These are phyloP conservation scores for Eustoma russellianum DNA, from an alignment of 257 asterid species.

Conservation along the genomic window DNA sequence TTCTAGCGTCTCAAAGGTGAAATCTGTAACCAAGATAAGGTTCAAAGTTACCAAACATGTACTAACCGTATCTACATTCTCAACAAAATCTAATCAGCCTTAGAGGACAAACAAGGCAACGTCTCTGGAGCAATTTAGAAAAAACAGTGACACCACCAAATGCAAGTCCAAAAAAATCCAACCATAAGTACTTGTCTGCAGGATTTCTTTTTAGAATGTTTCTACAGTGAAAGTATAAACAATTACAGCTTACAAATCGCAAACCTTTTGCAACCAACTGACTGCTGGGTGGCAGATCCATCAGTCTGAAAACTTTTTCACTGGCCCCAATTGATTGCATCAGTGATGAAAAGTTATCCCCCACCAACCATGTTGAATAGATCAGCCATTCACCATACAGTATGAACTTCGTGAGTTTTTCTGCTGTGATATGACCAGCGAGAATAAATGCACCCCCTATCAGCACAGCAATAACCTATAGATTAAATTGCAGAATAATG, in stretches of 20 bases:
- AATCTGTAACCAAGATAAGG: not conserved
- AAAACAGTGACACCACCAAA: not conserved
- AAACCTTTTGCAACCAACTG: conserved; percentile 68
- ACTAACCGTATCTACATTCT: no score
- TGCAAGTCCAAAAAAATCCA: not conserved
- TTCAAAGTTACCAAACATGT: no score
- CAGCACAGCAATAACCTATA: conserved; percentile 92
- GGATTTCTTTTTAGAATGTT: no score
- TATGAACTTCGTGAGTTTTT: conserved; percentile 93
- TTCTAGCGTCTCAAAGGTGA: not conserved
- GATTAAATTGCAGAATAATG: conserved; percentile 3
- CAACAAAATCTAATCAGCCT: no score
- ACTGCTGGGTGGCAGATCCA: conserved; percentile 62
- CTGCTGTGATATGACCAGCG: conserved; percentile 86
- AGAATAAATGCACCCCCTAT: conserved; percentile 88
- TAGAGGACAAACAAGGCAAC: no score
- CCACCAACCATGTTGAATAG: conserved; percentile 97
- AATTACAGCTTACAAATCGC: conserved; percentile 2
- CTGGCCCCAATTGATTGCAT: conserved; percentile 98
- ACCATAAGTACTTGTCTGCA: no score
- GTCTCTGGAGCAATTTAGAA: not conserved
- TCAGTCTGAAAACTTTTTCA: conserved; percentile 84
- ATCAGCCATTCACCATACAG: conserved; percentile 98
- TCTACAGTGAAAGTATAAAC: no score
- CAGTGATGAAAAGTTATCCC: conserved; percentile 81